A percentile compares a stretch with the other conserved stretches of the same genome.
Evolutionary conservation across 768 basidiomycete species (phyloP).

Genomic region (Mycena rosella): DNA sequence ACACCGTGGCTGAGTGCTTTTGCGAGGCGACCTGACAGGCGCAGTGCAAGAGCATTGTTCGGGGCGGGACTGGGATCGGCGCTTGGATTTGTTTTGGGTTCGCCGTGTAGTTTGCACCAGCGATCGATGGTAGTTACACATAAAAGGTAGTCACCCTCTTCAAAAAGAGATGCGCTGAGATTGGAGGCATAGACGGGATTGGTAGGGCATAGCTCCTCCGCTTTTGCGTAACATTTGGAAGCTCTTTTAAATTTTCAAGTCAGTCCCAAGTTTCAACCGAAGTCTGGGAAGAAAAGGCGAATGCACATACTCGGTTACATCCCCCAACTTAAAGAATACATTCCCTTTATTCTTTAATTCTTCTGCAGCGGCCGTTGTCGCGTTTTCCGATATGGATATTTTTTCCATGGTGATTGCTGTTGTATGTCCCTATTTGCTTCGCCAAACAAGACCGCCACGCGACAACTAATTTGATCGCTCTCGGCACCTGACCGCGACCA

Average conservation of each 20-base stretch:
- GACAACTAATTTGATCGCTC: background rate
- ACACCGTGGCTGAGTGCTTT: constrained; percentile 22
- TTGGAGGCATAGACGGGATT: constrained; percentile 17
- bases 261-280: background rate
- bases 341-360: constrained; percentile 19
- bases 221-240: constrained; percentile 19
- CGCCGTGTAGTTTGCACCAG: constrained; percentile 5
- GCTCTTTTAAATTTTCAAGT: constrained; percentile 4
- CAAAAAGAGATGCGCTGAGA: constrained; percentile 20
- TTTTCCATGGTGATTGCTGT: background rate
- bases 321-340: constrained; percentile 15
- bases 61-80: background rate
- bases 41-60: background rate
- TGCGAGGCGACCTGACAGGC: constrained; percentile 6
- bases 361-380: background rate
- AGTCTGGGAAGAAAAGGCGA: background rate
- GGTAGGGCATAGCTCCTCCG: constrained; percentile 9
- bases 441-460: constrained; percentile 12
- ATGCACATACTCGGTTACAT: constrained; percentile 6
- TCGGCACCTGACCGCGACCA: too few relatives aligned
- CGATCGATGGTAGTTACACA: constrained; percentile 16
- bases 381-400: background rate
- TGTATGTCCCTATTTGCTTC: background rate
- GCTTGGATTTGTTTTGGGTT: background rate
- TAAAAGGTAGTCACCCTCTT: constrained; percentile 25